phyloP scores from a whole-genome alignment of 1,284 basidiomycete genomes.

The Fomitopsis betulina region DNA sequence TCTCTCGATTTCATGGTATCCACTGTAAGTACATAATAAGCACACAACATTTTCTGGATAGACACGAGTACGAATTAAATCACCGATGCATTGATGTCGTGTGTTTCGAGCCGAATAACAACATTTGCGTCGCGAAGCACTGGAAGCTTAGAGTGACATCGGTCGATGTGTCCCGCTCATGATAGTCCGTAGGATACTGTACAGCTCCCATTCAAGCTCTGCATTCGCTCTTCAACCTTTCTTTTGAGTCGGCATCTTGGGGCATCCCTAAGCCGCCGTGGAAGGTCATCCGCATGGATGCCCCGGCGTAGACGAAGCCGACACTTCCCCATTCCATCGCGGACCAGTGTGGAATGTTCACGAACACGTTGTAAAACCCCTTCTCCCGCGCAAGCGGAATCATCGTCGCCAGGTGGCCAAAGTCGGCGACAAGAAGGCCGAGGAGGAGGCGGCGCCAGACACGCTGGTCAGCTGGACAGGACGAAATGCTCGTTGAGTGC shows the following conservation, averaged over 20 bases:
- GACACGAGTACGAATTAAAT: no score
- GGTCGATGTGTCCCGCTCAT: no score
- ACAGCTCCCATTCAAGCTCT: not conserved
- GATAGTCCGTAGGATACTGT: no score
- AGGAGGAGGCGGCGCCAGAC: slow-evolving; percentile 42
- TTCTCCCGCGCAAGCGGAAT: slow-evolving; percentile 38
- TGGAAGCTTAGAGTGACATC: no score
- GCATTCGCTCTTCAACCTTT: not conserved
- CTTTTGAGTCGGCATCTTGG: not conserved
- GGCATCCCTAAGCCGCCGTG: slow-evolving; percentile 30
- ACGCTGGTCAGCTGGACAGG: slow-evolving; percentile 36
- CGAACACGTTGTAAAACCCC: slow-evolving; percentile 33
- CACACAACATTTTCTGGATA: no score
- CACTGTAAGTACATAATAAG: no score
- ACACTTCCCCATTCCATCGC: slow-evolving; percentile 52
- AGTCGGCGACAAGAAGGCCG: slow-evolving; percentile 44
- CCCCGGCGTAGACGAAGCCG: slow-evolving; percentile 48
- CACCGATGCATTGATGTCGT: no score
- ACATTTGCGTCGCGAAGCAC: no score
- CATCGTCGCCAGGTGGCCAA: slow-evolving; percentile 42
- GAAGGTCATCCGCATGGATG: slow-evolving; percentile 36
- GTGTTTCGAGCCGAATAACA: no score
- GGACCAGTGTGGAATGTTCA: slow-evolving; percentile 38
- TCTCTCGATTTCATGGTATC: no score
- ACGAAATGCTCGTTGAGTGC: slow-evolving; percentile 50